phyloP scores from a whole-genome alignment of 371 early-diverging fungal genomes.

The Rhizopus sp. region DNA sequence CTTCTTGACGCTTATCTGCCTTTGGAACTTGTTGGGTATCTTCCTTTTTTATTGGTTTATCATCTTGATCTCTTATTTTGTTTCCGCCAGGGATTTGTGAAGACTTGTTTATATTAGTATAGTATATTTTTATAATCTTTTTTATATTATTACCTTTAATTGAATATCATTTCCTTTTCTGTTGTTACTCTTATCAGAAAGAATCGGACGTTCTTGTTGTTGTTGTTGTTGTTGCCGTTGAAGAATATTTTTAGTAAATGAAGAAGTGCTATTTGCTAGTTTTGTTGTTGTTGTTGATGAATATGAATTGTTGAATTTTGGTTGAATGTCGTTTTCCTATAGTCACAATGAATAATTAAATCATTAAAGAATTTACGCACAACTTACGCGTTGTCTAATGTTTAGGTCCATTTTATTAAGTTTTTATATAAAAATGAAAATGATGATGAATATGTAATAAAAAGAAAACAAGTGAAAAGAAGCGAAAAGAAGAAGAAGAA shows the following conservation, averaged over 20 bases:
- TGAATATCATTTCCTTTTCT: background rate
- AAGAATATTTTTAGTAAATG: background rate
- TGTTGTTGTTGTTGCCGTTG: background rate
- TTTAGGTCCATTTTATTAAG: constrained; percentile 11
- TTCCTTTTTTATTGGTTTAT: constrained; percentile 1
- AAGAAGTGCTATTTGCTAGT: background rate
- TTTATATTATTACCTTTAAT: constrained; percentile 1
- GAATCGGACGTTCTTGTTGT: constrained; percentile 9
- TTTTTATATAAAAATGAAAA: background rate
- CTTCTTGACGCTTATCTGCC: background rate
- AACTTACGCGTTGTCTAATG: constrained; percentile 9
- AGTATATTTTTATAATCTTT: background rate
- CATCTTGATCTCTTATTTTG: background rate
- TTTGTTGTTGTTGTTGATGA: background rate
- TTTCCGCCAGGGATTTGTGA: constrained; percentile 4
- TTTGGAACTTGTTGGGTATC: constrained; percentile 7
- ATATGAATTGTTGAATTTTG: background rate
- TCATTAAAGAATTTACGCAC: too few species aligned
- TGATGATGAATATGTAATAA: constrained; percentile 1
- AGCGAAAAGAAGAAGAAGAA: background rate
- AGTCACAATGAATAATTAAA: background rate
- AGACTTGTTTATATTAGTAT: background rate
- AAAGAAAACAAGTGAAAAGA: background rate
- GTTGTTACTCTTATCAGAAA: constrained; percentile 18
- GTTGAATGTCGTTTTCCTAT: background rate